Evolutionary conservation across 108 stramenopile genomes (phyloP), one percentile per base, ranked within the genome.

Genomic region (Fragilaria crotonensis): DNA sequence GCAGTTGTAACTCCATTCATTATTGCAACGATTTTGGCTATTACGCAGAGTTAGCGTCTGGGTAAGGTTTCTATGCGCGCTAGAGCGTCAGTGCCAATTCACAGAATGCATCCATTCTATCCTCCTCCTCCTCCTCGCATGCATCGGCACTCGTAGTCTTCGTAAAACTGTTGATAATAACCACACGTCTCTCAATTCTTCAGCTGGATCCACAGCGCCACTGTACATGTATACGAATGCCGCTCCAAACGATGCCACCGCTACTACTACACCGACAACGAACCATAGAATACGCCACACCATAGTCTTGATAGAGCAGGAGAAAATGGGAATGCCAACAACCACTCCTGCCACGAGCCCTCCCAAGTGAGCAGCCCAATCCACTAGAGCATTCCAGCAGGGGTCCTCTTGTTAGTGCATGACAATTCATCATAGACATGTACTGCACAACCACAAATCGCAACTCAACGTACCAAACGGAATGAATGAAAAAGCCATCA

Each of bases 281-380:
- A 79, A 67, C 80, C 90, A 84, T 44, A 84, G 58, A 1, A 83
- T 25, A 52, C 65, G 61, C 70, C 78, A 81, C 29, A 26, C 33
- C 45, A 58, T 49, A 52, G 61, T 72, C 45, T 74, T 45, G 46
- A 84, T 63, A 28, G 76, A 60, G 54, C 69, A 56, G 4, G 81
- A 63, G 68, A 91, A 91, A 22, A 78, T 53, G 0, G 84, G 65
- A 48, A 85, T 57, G 23, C 85, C 90, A 25, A 79, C 70, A 18
- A 70, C 70, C 21, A 87, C 73, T 0, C 90, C 90, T 11, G 81
- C 82, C 30, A 81, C 50, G 23, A 87, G 49, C 18, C 90, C 86
- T 21, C 85, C 90, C 29, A 91, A 49, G 60, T 91, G 90, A 1
- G 84, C 90, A 3, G 86, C 76, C 90, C 90, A 91, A 59, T 91